Base-by-base conservation (phyloP, 1,284 basidiomycete genomes). In the Leccinum griseonigrum region DNA sequence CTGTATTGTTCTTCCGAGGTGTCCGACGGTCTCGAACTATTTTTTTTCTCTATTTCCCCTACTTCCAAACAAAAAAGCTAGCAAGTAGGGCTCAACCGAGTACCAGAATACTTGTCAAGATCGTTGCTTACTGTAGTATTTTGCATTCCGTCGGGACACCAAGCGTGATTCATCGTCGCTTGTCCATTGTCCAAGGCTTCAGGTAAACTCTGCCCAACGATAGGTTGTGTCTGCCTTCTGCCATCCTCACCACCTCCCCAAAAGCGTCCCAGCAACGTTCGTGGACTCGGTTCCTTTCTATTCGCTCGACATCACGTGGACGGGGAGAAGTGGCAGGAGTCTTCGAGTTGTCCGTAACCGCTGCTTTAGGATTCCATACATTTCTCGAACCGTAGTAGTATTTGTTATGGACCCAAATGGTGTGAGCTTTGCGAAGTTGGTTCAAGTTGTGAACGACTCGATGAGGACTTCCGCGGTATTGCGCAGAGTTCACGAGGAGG, bases 401-500 rank as follows among this genome's bases (percentile, higher is more conserved):
- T 18, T 54, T 64, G 13, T 46, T 54, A 32, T 63, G 57, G 9
- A 74, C 18, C 74, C 74, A 74, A 56, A 61, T 10, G 64, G 53
- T 56, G 62, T 69, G 69, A 18, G 60, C 67, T 63, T 65, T 77
- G 38, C 67, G 56, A 71, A 88, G 69, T 53, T 74, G 69, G 13
- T 69, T 73, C 22, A 89, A 70, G 66, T 88, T 88, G 14, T 78
- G 78, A 5, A 83, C 83, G 5, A 84, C 63, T 58, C 74, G 73
- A 67, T 88, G 85, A n/a, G 87, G 71, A n/a, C 87, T 71, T 22
- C 88, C 88, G 18, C 86, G 82, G 50, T 82, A 81, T 55, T 76
- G 75, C 1, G 82, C 80, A 13, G 88, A 85, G 40, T 77, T 82
- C 68, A 83, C 79, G 43, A 88, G 68, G 9, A 90, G 65, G 51